Evolutionary conservation across 1,139 yeast genomes (phyloP).

Genomic region (Pichia sp.): DNA sequence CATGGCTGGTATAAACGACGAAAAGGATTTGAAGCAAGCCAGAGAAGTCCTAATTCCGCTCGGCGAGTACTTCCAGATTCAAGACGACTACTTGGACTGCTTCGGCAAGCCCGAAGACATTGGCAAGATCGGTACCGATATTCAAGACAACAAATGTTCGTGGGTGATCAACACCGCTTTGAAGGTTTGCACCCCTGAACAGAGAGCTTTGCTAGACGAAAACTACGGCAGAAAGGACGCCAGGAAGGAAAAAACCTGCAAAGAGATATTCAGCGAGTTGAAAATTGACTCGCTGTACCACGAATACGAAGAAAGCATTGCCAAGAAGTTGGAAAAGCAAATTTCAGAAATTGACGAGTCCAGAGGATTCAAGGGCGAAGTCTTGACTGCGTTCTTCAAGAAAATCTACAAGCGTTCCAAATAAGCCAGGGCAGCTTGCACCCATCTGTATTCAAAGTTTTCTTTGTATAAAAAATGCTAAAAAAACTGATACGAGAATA

Average conservation of each 20-base stretch:
- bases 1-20: conserved; percentile 74
- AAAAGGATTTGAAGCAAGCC: conserved; percentile 80
- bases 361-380: conserved; percentile 86
- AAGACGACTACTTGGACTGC: conserved; percentile 95
- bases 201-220: conserved; percentile 74
- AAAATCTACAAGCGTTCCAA: conserved; percentile 93
- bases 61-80: conserved; percentile 98
- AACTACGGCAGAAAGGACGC: conserved; percentile 86
- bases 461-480: not conserved
- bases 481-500: not conserved
- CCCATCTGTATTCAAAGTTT: not conserved
- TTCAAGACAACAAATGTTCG: conserved; percentile 96
- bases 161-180: conserved; percentile 97
- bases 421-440: conserved; percentile 34
- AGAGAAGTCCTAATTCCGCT: conserved; percentile 83
- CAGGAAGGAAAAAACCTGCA: conserved; percentile 65
- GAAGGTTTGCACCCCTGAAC: conserved; percentile 70
- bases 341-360: conserved; percentile 78
- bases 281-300: conserved; percentile 66
- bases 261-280: conserved; percentile 69
- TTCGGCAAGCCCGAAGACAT: conserved; percentile 96
- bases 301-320: conserved; percentile 78
- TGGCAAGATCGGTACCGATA: conserved; percentile 98
- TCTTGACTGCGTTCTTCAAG: conserved; percentile 73
- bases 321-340: conserved; percentile 55